Conservation (phyloP, 257 asterid genomes). For the Penstemon barbatus region DNA sequence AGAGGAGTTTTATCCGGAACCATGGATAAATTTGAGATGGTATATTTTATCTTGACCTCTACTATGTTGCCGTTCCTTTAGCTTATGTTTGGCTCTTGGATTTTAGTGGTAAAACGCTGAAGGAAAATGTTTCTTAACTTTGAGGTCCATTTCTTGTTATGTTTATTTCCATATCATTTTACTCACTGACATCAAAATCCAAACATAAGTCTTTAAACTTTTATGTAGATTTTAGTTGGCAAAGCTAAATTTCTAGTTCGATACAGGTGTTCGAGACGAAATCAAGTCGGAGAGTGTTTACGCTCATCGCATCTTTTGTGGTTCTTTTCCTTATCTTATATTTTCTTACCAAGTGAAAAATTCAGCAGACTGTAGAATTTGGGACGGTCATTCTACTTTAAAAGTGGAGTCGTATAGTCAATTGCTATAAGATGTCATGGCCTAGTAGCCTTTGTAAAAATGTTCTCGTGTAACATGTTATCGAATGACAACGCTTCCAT, state of each 20-base stretch:
- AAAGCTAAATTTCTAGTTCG: conserved; percentile 5
- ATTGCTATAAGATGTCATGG: conserved; percentile 19
- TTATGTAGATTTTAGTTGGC: conserved; percentile 4
- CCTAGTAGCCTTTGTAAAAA: conserved; percentile 24
- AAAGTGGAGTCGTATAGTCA: too few species aligned
- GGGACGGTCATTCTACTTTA: conserved; percentile 13
- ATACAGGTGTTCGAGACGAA: conserved; percentile 92
- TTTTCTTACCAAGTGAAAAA: conserved; percentile 68
- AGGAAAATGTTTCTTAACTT: too few species aligned
- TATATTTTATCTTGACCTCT: conserved; percentile 27
- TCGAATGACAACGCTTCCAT: neutral
- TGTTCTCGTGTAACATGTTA: conserved; percentile 7
- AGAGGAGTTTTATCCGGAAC: conserved; percentile 92
- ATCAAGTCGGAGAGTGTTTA: conserved; percentile 78
- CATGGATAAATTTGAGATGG: conserved; percentile 95
- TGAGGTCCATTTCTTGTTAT: too few species aligned
- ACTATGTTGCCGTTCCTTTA: neutral
- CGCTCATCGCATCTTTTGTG: conserved; percentile 87
- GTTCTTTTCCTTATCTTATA: conserved; percentile 73
- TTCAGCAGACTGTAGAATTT: conserved; percentile 14
- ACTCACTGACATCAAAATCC: too few species aligned
- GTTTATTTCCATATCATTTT: too few species aligned
- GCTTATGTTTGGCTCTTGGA: too few species aligned
- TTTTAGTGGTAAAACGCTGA: too few species aligned
- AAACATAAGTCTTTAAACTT: neutral